Base-by-base conservation (phyloP, 1,284 basidiomycete genomes). In the Kwoniella shivajii region DNA sequence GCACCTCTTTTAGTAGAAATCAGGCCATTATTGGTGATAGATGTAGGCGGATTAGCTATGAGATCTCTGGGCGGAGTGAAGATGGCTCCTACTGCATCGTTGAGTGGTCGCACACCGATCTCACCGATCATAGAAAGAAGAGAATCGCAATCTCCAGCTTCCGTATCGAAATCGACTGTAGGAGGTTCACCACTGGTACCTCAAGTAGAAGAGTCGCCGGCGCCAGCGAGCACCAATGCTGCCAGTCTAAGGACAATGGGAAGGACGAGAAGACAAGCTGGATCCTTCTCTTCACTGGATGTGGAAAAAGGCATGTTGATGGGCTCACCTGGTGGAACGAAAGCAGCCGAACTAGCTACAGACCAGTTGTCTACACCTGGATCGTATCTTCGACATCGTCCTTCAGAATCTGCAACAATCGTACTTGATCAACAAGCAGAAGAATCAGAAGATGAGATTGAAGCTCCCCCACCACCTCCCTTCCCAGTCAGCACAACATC, bases 221-320 rank as follows among this genome's bases (percentile, higher is more conserved):
- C 73, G 4, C 63, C 69, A 10, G 57, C 56, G 1, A 60, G 70
- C 10, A 53, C 68, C 48, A 13, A 60, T 3, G 46, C 33, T 30
- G 42, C n/a, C 42, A 45, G 50, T 27, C 29, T 42, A 30, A 45
- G 50, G 16, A 47, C 33, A 24, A 54, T 57, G 36, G 56, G 50
- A 3, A 44, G 34, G 60, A 84, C 53, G 1, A 67, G 92, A n/a
- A 82, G 92, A 22, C 90, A 95, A 73, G 92, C 89, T 1, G 92
- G 92, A 6, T 95, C 92, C 0, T 96, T 95, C 80, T 93, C 90
- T 63, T 87, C 84, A 33, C 89, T 91, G 70, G 92, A 96, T 72
- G 88, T 96, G 1, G 87, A 94, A 73, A 85, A 90, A 54, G 92
- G 92, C 34, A 90, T 87, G 75, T 81, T 84, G 52, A 79, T 95